phyloP scores from a whole-genome alignment of 306 rosid species.

The Aeschynomene evenia region DNA sequence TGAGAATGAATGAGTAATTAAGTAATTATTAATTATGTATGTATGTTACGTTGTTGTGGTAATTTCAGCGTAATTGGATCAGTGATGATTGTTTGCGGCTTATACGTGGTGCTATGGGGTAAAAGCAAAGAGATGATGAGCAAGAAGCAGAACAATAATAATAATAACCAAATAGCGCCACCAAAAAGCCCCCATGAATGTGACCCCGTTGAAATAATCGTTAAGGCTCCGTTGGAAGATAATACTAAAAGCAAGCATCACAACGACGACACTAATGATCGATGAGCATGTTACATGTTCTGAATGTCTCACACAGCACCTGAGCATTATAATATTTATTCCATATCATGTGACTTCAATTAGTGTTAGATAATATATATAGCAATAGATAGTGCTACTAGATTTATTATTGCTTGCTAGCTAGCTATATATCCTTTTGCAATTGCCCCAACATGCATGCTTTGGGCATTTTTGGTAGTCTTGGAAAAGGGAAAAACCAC shows the following conservation, averaged over 20 bases:
- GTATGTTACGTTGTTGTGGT: neutral
- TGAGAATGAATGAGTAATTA: neutral
- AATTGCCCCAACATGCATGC: slow-evolving; percentile 11
- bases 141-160: too few species aligned
- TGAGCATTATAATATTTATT: too few species aligned
- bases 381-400: neutral
- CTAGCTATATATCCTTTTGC: slow-evolving; percentile 11
- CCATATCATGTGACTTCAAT: neutral
- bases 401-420: neutral
- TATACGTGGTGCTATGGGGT: slow-evolving; percentile 49
- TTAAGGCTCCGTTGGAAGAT: neutral
- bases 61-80: slow-evolving; percentile 42
- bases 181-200: neutral
- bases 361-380: too few species aligned
- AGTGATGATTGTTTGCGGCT: slow-evolving; percentile 38
- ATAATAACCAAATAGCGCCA: neutral
- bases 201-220: neutral
- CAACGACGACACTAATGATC: neutral
- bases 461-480: neutral
- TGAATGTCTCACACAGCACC: neutral
- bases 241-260: neutral
- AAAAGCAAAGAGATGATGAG: slow-evolving; percentile 45
- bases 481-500: neutral
- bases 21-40: too few species aligned
- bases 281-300: neutral